A percentile compares a stretch with the other conserved stretches of the same genome.
Conservation (phyloP, 2,329 filamentous ascomycete species). For the Colletotrichum tropicicola region DNA sequence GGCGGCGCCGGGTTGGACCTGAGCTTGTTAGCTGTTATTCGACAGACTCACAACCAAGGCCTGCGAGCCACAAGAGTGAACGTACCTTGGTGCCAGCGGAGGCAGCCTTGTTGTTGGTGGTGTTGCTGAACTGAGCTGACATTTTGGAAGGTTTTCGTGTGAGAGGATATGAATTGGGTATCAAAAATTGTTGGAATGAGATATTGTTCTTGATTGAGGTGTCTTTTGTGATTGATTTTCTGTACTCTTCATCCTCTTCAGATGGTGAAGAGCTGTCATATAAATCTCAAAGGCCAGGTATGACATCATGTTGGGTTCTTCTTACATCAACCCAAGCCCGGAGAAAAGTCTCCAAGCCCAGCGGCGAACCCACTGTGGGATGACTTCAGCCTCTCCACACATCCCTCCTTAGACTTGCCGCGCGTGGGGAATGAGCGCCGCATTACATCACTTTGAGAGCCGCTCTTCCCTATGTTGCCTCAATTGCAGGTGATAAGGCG, state of each 20-base stretch:
- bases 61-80: not conserved
- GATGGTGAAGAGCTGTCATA: not conserved
- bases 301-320: conserved; percentile 25
- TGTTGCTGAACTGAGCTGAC: not conserved
- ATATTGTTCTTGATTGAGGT: not conserved
- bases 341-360: conserved; percentile 12
- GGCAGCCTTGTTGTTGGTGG: conserved; percentile 12
- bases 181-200: not conserved
- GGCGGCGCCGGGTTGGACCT: conserved; percentile 57
- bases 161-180: not conserved
- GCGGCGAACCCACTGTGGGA: conserved; percentile 17
- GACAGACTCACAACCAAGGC: not conserved
- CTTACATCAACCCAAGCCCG: conserved; percentile 19
- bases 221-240: not conserved
- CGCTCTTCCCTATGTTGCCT: not conserved
- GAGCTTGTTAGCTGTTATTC: conserved; percentile 22
- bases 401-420: not conserved
- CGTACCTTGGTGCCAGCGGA: conserved; percentile 27
- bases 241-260: not conserved
- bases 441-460: conserved; percentile 18
- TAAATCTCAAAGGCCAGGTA: not conserved
- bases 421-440: not conserved
- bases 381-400: conserved; percentile 30
- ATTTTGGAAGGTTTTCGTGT: not conserved
- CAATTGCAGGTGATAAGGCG: not conserved